Percentiles rank a stretch among this genome's conserved stretches.
phyloP scores from a whole-genome alignment of 768 basidiomycete genomes.

The Suillus cothurnatus region DNA sequence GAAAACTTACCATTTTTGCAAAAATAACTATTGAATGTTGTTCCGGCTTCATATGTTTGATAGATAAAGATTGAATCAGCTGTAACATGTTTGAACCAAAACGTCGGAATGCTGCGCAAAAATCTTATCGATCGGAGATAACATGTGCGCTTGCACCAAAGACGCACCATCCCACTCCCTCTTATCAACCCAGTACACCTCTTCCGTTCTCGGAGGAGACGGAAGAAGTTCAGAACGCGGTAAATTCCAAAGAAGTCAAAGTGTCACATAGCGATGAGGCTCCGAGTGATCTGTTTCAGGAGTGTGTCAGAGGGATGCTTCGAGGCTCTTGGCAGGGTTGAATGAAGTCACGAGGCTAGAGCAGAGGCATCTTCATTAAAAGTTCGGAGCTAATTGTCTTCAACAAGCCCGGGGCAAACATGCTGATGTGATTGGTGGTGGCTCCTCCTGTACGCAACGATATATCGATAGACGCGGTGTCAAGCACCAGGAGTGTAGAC shows the following conservation, averaged over 20 bases:
- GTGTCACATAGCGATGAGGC: neutral
- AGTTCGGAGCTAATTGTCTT: conserved; percentile 5
- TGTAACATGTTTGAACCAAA: neutral
- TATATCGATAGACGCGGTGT: neutral
- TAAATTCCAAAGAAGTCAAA: neutral
- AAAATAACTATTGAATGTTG: neutral
- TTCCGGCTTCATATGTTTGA: neutral
- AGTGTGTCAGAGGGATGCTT: neutral
- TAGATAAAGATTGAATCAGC: neutral
- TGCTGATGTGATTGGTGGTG: conserved; percentile 13
- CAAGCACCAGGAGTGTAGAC: neutral
- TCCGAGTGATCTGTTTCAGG: neutral
- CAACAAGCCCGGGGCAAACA: conserved; percentile 23
- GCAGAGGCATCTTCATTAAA: neutral
- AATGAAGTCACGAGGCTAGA: neutral
- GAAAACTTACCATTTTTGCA: neutral
- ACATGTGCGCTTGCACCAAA: neutral
- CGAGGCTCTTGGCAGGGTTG: neutral
- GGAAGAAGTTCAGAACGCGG: neutral
- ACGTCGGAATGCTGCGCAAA: neutral
- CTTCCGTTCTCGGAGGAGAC: neutral
- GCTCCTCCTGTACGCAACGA: neutral
- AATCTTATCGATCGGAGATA: neutral
- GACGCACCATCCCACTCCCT: neutral
- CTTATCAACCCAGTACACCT: neutral